A percentile compares a stretch with the other conserved stretches of the same genome.
These are phyloP conservation scores for Metarhizium humberi DNA, from an alignment of 2,329 filamentous ascomycete genomes.

Conservation along the genomic window DNA sequence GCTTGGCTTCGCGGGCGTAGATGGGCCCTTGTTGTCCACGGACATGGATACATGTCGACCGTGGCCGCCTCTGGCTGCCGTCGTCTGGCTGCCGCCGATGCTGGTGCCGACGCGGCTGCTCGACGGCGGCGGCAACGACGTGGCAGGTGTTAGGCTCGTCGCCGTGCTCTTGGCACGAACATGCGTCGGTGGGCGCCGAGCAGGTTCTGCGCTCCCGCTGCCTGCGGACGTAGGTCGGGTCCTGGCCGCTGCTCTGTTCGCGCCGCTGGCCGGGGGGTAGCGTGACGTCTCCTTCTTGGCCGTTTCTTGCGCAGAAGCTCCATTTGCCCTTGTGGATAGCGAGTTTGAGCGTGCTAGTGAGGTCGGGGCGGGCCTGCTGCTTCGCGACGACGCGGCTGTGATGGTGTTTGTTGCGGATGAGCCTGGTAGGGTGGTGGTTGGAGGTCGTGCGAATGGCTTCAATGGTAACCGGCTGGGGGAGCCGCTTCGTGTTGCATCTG, in stretches of 20 bases:
- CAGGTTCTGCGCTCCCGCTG: conserved; percentile 12
- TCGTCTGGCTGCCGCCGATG: neutral
- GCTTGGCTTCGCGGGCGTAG: conserved; percentile 7
- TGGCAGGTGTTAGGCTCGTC: conserved; percentile 16
- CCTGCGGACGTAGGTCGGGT: conserved; percentile 21
- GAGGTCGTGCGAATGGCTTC: conserved; percentile 30
- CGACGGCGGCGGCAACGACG: conserved; percentile 21
- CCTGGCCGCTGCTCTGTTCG: conserved; percentile 16
- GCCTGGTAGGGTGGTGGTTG: conserved; percentile 15
- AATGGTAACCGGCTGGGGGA: conserved; percentile 43
- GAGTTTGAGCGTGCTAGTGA: conserved; percentile 14
- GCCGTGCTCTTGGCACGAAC: conserved; percentile 23
- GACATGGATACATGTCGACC: conserved; percentile 10
- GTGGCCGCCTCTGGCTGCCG: conserved; percentile 1
- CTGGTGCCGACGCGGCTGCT: conserved; percentile 7
- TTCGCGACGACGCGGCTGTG: neutral
- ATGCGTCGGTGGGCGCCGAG: conserved; percentile 15
- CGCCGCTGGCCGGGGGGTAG: conserved; percentile 25
- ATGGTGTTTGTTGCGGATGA: conserved; percentile 9
- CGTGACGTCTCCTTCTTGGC: conserved; percentile 15
- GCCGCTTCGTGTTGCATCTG: conserved; percentile 21
- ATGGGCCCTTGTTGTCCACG: conserved; percentile 7
- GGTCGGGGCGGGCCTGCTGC: conserved; percentile 7
- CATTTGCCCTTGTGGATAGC: conserved; percentile 6
- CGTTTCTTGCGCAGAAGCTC: conserved; percentile 3